Evolutionary conservation across 1,284 basidiomycete genomes (phyloP), one percentile per base, ranked within the genome.

Genomic region (Golubevia pallescens): DNA sequence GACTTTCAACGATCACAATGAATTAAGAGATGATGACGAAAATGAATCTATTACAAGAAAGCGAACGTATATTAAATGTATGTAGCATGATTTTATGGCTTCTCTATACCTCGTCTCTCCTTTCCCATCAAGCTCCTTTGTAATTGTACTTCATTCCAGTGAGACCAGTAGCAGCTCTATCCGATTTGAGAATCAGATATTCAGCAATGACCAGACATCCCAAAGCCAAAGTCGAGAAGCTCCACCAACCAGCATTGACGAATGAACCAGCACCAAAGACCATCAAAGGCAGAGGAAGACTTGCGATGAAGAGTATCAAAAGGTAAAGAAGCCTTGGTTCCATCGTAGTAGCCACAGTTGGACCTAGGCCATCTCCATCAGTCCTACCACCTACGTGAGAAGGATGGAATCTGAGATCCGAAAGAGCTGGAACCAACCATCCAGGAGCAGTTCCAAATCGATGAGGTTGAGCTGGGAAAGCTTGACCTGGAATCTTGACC

Each of bases 211-310:
- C 38, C 59, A 78, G 59, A 23, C 80, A 51, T 32, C 61, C 66
- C 3, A 79, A 14, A 6, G 70, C 80, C 1, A 61, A 67, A 0
- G 77, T 69, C 16, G 77, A 75, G 55, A 84, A 63, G 19, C 67
- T 54, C 78, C 80, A 85, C 82, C 82, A 85, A 10, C 69, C 76
- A 24, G 82, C 73, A 51, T 80, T 80, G 59, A 62, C 64, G 64
- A 84, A 85, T 42, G 73, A 75, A n/a, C 82, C 82, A 1, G 75
- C 73, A 23, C 82, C 82, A 70, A 85, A 85, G 53, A 77, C 78
- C 55, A 85, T 53, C 34, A 84, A 61, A 3, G 82, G 82, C 63
- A 82, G 21, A 1, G 81, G 81, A 53, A 62, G 61, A 16, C 63
- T 61, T 19, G 69, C 70, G 4, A 84, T 53, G 34, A 72, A 77